Evolutionary conservation across 768 basidiomycete species (phyloP), one percentile per base, ranked within the genome.

Genomic region (Saitozyma sp.): DNA sequence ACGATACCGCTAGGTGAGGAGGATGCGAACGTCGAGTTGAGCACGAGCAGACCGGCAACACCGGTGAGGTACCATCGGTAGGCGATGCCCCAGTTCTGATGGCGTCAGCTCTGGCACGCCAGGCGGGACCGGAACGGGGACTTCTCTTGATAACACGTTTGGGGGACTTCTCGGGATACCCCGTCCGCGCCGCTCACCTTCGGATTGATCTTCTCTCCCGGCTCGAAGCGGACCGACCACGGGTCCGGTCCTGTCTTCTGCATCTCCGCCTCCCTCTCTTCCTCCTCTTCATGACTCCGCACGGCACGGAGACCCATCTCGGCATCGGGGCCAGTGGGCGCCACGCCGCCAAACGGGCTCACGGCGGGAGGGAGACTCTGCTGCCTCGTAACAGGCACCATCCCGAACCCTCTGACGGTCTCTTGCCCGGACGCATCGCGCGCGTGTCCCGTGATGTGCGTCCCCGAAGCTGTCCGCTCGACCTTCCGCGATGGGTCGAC

Each of bases 11-110:
- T 73, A 7, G 78, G 78, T 0, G 76, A 65, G 11, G 76, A 77
- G 46, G 76, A 77, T 0, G 78, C 72, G 61, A 79, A 79, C 0
- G 78, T 79, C 16, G 74, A 76, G 59, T 77, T 77, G 59, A 79
- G 67, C 10, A 79, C 78, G 37, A 77, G 65, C 2, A 77, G 55
- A 42, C 73, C 74, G 9, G 72, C 74, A 6, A 75, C 63, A 51
- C 63, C 69, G 11, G 78, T 79, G 41, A 79, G 50, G 38, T 59
- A 68, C 78, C 78, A 79, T 53, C 78, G 63, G 54, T 71, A 76
- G 5, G 38, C 49, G 20, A 75, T 68, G 2, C 67, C 67, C 78
- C 78, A 79, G 52, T 79, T 77, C 75, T 75, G 56, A 9, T 11
- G 1, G 11, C 9, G 14, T 14, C 10, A n/a, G 29, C 11, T 38